Evolutionary conservation across 2,329 filamentous ascomycete genomes (phyloP), one percentile per base, ranked within the genome.

Genomic region (Corinectria fuckeliana): DNA sequence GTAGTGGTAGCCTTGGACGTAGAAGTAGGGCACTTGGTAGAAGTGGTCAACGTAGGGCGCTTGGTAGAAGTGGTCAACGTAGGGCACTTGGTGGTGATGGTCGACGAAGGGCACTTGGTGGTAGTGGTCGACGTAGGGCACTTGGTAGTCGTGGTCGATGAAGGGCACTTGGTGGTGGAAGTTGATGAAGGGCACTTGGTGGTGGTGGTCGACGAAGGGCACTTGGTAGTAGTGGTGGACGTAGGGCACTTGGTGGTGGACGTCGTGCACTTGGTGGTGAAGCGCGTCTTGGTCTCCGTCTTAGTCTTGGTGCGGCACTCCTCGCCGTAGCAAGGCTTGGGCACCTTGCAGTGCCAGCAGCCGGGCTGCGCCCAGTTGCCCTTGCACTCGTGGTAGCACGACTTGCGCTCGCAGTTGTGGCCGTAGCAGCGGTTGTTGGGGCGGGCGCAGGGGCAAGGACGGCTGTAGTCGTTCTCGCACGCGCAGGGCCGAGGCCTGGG

Each of bases 331-430:
- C 60, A 68, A 26, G 61, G 56, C 61, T 65, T 58, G 47, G 58
- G 50, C 20, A 57, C 62, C 59, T 72, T 73, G 68, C 71, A 72
- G 58, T 72, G 69, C 69, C 67, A 70, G 60, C 71, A 73, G 49
- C 71, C 69, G 49, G 71, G 71, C 56, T 70, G 65, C 16, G 71
- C 71, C 68, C 68, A 72, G 44, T 69, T 48, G 7, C 60, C 61
- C 26, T 66, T 60, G 53, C 69, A 72, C 62, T 73, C 61, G 36
- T 51, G 20, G 16, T 58, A 52, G 64, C 69, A 73, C 30, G 64
- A 58, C 63, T 72, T 71, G 42, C 62, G 65, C 30, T 60, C 50
- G 58, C 69, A 70, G 25, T 68, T 57, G 8, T 58, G 50, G 32
- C 68, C 63, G n/a, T 58, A 18, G 42, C 68, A 70, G 18, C 57